Percentiles rank a stretch among this genome's conserved stretches.
Conservation (phyloP, 768 basidiomycete species). For the Leucosporidium creatinivorum region DNA sequence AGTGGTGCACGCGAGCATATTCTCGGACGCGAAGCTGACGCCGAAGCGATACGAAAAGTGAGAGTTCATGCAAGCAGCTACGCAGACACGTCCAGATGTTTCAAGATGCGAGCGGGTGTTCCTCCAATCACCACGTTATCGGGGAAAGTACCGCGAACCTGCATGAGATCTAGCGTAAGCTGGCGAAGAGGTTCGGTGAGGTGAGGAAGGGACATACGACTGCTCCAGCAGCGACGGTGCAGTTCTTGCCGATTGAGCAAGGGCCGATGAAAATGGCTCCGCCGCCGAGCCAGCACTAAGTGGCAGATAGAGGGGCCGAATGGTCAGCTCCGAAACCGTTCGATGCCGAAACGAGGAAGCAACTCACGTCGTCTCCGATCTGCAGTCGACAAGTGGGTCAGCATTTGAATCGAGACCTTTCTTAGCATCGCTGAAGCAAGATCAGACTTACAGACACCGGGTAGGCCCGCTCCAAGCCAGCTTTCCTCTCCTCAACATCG, state of each 20-base stretch:
- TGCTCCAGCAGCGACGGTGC: conserved; percentile 27
- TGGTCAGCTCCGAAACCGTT: too few species aligned
- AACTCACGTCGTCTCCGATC: conserved; percentile 9
- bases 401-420: too few species aligned
- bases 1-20: too few species aligned
- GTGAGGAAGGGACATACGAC: conserved; percentile 10
- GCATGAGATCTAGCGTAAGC: background rate
- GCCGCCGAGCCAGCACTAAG: conserved; percentile 24
- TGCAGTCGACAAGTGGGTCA: background rate
- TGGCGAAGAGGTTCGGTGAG: background rate
- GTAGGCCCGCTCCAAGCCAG: conserved; percentile 27
- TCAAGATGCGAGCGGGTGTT: conserved; percentile 24
- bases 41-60: too few species aligned
- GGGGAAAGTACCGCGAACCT: conserved; percentile 27
- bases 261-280: conserved; percentile 22
- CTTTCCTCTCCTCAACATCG: conserved; percentile 23
- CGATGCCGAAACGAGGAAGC: too few species aligned
- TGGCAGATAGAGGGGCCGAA: too few species aligned
- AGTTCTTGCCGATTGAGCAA: conserved; percentile 20
- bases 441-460: conserved; percentile 11
- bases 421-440: background rate
- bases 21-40: too few species aligned
- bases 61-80: too few species aligned
- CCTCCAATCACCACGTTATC: conserved; percentile 33
- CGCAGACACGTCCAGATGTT: conserved; percentile 11